These are phyloP conservation scores for Hordeum pubiflorum DNA, from an alignment of 202 grass and related monocot species.

Conservation along the genomic window DNA sequence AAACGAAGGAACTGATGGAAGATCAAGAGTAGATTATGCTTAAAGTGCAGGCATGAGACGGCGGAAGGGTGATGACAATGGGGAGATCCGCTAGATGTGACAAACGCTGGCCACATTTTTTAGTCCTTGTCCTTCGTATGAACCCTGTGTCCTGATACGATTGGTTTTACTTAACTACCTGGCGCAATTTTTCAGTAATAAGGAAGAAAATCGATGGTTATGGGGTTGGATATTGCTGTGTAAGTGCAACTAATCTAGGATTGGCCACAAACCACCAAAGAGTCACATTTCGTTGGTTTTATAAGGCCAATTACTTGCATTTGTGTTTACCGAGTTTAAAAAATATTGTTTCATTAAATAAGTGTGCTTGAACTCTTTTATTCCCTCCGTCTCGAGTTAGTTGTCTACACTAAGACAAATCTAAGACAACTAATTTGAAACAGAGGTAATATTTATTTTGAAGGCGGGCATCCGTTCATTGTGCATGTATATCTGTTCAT, in stretches of 20 bases:
- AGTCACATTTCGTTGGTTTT: neutral
- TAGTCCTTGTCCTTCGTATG: neutral
- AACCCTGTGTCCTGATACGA: neutral
- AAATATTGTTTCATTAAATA: neutral
- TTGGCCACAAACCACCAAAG: neutral
- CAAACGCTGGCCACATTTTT: neutral
- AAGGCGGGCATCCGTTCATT: neutral
- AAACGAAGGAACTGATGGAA: neutral
- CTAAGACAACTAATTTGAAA: no score
- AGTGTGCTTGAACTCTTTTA: neutral
- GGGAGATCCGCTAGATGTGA: neutral
- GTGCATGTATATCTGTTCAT: neutral
- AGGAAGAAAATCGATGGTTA: neutral
- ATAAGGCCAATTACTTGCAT: neutral
- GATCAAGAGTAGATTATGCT: neutral
- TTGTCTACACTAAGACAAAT: no score
- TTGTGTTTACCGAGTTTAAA: neutral
- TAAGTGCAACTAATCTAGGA: neutral
- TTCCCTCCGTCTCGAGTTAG: no score
- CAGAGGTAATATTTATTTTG: neutral
- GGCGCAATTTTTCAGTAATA: neutral
- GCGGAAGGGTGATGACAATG: neutral
- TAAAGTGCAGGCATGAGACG: constrained; percentile 13
- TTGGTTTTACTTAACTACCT: neutral
- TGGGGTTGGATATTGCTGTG: neutral